These are phyloP conservation scores for Penicillium sp. DNA, from an alignment of 2,329 filamentous ascomycete genomes.

Conservation along the genomic window DNA sequence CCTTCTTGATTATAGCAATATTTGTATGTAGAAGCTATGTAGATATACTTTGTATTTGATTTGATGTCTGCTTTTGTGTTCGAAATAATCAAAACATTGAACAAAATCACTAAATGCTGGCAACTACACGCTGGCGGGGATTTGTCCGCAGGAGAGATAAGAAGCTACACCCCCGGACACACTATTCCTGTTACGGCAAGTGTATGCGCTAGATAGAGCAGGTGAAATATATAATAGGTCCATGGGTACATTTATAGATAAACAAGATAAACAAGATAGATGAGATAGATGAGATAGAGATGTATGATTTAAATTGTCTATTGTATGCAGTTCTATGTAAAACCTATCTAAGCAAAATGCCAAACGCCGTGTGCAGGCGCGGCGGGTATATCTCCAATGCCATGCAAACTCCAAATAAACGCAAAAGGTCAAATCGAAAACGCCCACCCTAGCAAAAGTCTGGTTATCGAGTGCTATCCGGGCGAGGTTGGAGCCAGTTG, in stretches of 20 bases:
- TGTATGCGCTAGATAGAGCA: neutral
- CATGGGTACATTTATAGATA: neutral
- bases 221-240: neutral
- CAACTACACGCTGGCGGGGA: neutral
- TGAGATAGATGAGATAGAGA: neutral
- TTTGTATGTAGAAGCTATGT: neutral
- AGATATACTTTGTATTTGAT: neutral
- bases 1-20: neutral
- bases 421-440: neutral
- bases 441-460: too few species aligned
- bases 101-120: too few species aligned
- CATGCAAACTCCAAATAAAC: neutral
- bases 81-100: neutral
- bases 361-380: conserved; percentile 3
- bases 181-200: neutral
- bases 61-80: neutral
- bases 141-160: neutral
- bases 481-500: conserved; percentile 29
- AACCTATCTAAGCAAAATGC: neutral
- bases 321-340: neutral
- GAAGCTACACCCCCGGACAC: neutral
- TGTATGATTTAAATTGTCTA: neutral
- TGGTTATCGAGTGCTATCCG: neutral
- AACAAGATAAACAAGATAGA: neutral
- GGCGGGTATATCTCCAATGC: conserved; percentile 12